Conservation (phyloP, 1,284 basidiomycete genomes). For the Sporisorium reilianum region DNA sequence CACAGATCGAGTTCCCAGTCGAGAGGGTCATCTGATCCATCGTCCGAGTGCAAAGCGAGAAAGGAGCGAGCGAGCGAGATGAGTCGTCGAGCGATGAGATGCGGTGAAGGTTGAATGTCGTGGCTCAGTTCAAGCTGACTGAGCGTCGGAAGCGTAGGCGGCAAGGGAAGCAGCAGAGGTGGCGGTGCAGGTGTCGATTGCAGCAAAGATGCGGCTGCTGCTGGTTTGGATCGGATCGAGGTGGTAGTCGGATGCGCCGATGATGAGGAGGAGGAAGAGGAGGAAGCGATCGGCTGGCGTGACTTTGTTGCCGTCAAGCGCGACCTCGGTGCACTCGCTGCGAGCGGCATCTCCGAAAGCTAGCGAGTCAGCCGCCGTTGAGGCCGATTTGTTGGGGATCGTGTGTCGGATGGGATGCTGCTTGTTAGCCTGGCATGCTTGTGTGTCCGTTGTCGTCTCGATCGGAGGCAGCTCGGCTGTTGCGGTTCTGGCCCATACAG, state of each 20-base stretch:
- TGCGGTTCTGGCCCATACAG: background rate
- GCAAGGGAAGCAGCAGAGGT: constrained; percentile 21
- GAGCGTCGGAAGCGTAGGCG: constrained; percentile 40
- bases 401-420: too few relatives aligned
- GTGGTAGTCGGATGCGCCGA: constrained; percentile 26
- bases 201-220: background rate
- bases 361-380: background rate
- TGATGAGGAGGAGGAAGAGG: constrained; percentile 17
- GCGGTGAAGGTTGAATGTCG: constrained; percentile 19
- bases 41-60: constrained; percentile 19
- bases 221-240: constrained; percentile 13
- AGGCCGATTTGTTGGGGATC: background rate
- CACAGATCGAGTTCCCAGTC: constrained; percentile 48
- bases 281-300: constrained; percentile 29
- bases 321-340: constrained; percentile 33
- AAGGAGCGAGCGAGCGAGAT: constrained; percentile 40
- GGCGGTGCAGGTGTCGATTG: constrained; percentile 13
- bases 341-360: constrained; percentile 40
- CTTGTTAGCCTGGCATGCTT: background rate
- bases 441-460: background rate
- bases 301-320: constrained; percentile 30
- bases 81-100: constrained; percentile 36
- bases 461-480: background rate
- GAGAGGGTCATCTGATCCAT: constrained; percentile 10
- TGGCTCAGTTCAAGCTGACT: constrained; percentile 18